A percentile compares a stretch with the other conserved stretches of the same genome.
phyloP scores from a whole-genome alignment of 2,329 filamentous ascomycete genomes.

The Colletotrichum cordylinicola region DNA sequence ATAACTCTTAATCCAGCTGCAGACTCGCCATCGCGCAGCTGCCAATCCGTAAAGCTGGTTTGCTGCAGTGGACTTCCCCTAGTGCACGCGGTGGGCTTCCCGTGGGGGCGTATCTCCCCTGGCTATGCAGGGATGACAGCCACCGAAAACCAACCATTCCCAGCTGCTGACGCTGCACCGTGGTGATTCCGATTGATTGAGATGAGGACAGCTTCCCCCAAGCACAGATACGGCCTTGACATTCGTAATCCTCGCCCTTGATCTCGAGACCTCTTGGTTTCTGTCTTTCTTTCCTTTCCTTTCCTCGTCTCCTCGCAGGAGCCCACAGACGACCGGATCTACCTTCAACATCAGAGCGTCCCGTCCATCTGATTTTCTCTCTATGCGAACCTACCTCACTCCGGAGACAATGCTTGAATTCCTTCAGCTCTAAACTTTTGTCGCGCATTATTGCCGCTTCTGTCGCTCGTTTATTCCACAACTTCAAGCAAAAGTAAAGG shows the following conservation, averaged over 20 bases:
- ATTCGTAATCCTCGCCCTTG: conserved; percentile 5
- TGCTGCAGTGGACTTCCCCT: not conserved
- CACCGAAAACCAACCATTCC: conserved; percentile 17
- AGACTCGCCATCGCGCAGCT: not conserved
- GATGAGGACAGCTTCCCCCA: conserved; percentile 16
- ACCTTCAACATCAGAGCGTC: conserved; percentile 11
- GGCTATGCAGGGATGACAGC: conserved; percentile 13
- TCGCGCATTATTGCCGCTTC: conserved; percentile 17
- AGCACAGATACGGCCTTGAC: not conserved
- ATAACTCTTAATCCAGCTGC: conserved; percentile 11
- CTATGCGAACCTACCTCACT: not conserved
- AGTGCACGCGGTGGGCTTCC: conserved; percentile 5
- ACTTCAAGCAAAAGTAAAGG: not conserved
- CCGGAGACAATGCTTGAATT: conserved; percentile 13
- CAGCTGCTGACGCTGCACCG: conserved; percentile 13
- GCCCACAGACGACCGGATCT: not conserved
- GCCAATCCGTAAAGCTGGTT: not conserved
- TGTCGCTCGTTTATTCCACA: conserved; percentile 13
- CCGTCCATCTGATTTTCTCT: conserved; percentile 17
- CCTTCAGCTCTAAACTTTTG: conserved; percentile 2
- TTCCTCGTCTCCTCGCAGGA: not conserved
- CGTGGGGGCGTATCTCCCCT: conserved; percentile 15
- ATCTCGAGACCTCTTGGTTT: not conserved
- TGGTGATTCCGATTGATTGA: conserved; percentile 18
- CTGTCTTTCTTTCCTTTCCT: not conserved